Percentiles rank a stretch among this genome's conserved stretches.
Conservation (phyloP, 441 rosid species). For the Lepidium campestre region DNA sequence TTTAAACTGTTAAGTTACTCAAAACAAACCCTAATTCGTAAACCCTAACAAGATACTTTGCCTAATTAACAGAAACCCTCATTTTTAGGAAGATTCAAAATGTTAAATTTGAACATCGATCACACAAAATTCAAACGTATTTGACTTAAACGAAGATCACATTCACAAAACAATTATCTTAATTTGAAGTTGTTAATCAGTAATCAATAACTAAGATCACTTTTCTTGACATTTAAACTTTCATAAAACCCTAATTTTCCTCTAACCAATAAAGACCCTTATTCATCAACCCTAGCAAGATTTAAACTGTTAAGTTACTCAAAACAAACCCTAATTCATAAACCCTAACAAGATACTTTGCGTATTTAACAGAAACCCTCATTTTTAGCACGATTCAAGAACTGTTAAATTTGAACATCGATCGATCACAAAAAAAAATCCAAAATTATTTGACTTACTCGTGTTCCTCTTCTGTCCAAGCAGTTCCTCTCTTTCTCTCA, state of each 20-base stretch:
- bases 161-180: not conserved
- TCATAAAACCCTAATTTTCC: not conserved
- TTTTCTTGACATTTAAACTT: not conserved
- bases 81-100: not conserved
- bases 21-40: not conserved
- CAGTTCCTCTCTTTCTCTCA: conserved; percentile 48
- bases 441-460: not conserved
- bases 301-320: not conserved
- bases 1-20: not conserved
- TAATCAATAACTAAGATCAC: not conserved
- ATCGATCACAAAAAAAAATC: not conserved
- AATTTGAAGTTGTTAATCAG: not conserved
- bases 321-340: not conserved
- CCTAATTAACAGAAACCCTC: not conserved
- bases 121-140: not conserved
- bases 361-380: not conserved
- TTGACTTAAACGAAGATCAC: not conserved
- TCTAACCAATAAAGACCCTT: not conserved
- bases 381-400: not conserved
- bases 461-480: conserved; percentile 66
- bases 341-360: not conserved
- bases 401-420: not conserved
- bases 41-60: not conserved
- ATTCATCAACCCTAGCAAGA: not conserved
- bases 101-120: not conserved